Conservation (phyloP, 1,284 basidiomycete species). For the Papiliotrema laurentii region DNA sequence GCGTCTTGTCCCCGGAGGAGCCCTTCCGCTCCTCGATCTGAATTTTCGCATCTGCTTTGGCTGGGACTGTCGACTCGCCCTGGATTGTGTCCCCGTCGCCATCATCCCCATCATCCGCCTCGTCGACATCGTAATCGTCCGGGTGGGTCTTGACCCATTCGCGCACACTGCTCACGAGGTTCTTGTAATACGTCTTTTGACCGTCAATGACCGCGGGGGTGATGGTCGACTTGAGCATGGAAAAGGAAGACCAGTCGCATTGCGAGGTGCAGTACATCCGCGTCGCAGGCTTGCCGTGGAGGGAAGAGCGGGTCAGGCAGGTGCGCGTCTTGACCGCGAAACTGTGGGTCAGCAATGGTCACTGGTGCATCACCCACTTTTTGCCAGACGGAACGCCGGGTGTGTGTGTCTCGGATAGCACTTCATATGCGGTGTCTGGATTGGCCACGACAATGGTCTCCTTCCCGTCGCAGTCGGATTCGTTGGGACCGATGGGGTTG, state of each 20-base stretch:
- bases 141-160: constrained; percentile 16
- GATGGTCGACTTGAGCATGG: constrained; percentile 21
- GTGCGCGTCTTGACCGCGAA: constrained; percentile 21
- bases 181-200: constrained; percentile 20
- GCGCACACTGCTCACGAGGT: constrained; percentile 8
- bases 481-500: constrained; percentile 20
- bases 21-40: too few relatives aligned
- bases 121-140: constrained; percentile 11
- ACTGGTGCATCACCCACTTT: constrained; percentile 11
- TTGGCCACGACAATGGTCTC: constrained; percentile 17
- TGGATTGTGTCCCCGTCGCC: too few relatives aligned
- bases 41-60: too few relatives aligned
- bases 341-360: constrained; percentile 8
- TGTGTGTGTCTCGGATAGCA: constrained; percentile 22
- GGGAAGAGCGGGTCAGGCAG: constrained; percentile 14
- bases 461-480: constrained; percentile 17
- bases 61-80: too few relatives aligned
- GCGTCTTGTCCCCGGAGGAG: too few relatives aligned
- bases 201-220: constrained; percentile 30
- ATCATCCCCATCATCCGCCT: too few relatives aligned
- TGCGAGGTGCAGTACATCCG: constrained; percentile 25
- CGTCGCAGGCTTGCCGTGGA: constrained; percentile 13
- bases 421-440: constrained; percentile 16
- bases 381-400: constrained; percentile 24
- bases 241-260: constrained; percentile 19